A percentile compares a stretch with the other conserved stretches of the same genome.
Conservation (phyloP, 2,329 filamentous ascomycete genomes). For the Phaeosphaeria sp. region DNA sequence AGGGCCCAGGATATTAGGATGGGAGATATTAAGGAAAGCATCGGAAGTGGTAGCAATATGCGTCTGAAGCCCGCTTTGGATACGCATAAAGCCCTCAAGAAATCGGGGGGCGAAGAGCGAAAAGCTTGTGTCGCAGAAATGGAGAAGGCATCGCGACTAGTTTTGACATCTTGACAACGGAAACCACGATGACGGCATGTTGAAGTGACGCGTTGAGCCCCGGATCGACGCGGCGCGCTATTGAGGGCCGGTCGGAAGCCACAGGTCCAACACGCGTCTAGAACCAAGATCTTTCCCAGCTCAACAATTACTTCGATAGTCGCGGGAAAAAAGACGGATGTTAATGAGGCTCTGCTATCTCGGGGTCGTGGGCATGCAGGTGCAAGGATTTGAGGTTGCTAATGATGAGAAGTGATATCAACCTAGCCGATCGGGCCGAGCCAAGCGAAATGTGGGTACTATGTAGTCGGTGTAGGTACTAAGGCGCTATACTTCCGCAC, state of each 20-base stretch:
- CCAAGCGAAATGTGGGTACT: not conserved
- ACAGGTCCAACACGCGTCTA: not conserved
- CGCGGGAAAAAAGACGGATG: not conserved
- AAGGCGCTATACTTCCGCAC: too few species aligned
- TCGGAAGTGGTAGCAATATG: slow-evolving; percentile 9
- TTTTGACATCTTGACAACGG: slow-evolving; percentile 1
- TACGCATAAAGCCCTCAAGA: not conserved
- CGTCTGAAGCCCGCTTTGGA: slow-evolving; percentile 14
- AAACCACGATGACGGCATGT: slow-evolving; percentile 27
- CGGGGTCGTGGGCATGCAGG: not conserved
- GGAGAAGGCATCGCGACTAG: not conserved
- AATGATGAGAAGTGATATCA: not conserved
- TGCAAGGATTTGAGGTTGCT: not conserved
- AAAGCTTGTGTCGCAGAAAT: not conserved
- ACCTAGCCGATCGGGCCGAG: not conserved
- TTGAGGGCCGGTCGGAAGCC: not conserved
- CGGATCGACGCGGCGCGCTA: slow-evolving; percentile 1
- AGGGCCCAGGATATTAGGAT: slow-evolving; percentile 12
- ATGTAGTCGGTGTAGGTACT: not conserved
- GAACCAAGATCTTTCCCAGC: not conserved
- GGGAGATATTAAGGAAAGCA: slow-evolving; percentile 13
- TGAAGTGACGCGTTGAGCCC: slow-evolving; percentile 11
- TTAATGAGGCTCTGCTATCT: not conserved
- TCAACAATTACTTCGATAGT: not conserved
- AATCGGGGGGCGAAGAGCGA: not conserved